phyloP scores from a whole-genome alignment of 2,329 filamentous ascomycete genomes.

The Sclerotinia subarctica region DNA sequence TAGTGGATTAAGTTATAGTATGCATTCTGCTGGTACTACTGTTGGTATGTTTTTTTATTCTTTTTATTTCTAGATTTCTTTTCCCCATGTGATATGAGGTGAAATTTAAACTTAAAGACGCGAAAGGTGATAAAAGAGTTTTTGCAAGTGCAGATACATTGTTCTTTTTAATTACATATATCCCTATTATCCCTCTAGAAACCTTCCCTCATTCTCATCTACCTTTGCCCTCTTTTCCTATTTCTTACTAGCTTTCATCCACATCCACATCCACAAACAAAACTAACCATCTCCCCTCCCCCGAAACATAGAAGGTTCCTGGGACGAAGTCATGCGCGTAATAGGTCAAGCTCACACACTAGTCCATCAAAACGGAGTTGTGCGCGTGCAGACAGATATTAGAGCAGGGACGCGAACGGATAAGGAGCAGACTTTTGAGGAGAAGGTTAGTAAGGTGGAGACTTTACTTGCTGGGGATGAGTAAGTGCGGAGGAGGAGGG shows the following conservation, averaged over 20 bases:
- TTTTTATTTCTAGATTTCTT: neutral
- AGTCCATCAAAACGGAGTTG: constrained; percentile 72
- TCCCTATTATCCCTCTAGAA: too few species aligned
- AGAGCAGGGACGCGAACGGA: constrained; percentile 63
- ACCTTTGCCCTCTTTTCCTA: too few species aligned
- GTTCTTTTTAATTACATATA: too few species aligned
- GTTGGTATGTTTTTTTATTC: constrained; percentile 58
- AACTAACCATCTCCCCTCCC: neutral
- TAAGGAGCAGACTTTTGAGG: constrained; percentile 36
- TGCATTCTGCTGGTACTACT: constrained; percentile 94
- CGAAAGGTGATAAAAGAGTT: too few species aligned
- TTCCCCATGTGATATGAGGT: neutral
- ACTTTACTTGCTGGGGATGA: constrained; percentile 34
- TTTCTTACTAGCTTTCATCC: too few species aligned
- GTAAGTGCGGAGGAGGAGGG: neutral
- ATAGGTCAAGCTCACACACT: constrained; percentile 83
- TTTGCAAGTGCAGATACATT: too few species aligned
- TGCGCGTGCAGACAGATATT: constrained; percentile 85
- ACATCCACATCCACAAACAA: neutral
- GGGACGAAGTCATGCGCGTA: constrained; percentile 81
- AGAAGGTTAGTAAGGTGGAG: constrained; percentile 38
- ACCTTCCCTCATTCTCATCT: too few species aligned
- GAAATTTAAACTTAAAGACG: too few species aligned
- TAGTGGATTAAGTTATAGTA: constrained; percentile 76
- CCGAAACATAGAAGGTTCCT: constrained; percentile 68